Base-by-base conservation (phyloP, 2,329 filamentous ascomycete genomes). In the Verticillium albo-atrum region DNA sequence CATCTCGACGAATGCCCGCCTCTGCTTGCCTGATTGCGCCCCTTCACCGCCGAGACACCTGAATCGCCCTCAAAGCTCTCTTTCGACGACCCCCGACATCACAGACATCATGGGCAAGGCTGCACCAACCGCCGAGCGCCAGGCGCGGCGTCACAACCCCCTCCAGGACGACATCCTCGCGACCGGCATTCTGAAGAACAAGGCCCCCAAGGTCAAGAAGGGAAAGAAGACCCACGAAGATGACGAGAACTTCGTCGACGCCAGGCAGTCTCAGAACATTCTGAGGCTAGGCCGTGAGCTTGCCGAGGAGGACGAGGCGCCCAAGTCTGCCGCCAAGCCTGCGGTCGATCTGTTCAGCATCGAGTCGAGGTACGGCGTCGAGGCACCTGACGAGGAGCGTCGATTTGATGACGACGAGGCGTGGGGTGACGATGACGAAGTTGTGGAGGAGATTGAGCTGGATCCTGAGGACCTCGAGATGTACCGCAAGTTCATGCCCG, bases 211-310 rank as follows among this genome's bases (percentile, higher is more conserved):
- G 78, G 82, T 82, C 66, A 89, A 87, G 74, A 89, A 87, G 74
- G 79, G 81, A 64, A 89, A 87, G 74, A 82, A 79, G 56, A 82
- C 79, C 57, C 83, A 81, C 56, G 84, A 84, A 61, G 82, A 86
- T 34, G 81, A 83, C 32, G 80, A 82, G 10, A 82, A 86, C 60
- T 98, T 89, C 69, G 86, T 99, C 62, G 93, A 97, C 73, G 88
- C 92, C 60, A 93, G 91, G 72, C 88, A 93, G 20, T 97, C 94
- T 60, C 85, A 88, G 67, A 92, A 91, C 68, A 99, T 99, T 71
- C 73, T 99, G 62, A 86, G 90, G 66, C 91, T 98, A 68, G 94
- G 94, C 58, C 90, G 93, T 68, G 91, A 97, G 70, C 80, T 99
- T 15, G 89, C 87, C 15, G 91, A 95, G 50, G 94, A 98, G 72